A percentile compares a stretch with the other conserved stretches of the same genome.
These are phyloP conservation scores for Boechera divaricarpa DNA, from an alignment of 345 rosid species.

Conservation along the genomic window DNA sequence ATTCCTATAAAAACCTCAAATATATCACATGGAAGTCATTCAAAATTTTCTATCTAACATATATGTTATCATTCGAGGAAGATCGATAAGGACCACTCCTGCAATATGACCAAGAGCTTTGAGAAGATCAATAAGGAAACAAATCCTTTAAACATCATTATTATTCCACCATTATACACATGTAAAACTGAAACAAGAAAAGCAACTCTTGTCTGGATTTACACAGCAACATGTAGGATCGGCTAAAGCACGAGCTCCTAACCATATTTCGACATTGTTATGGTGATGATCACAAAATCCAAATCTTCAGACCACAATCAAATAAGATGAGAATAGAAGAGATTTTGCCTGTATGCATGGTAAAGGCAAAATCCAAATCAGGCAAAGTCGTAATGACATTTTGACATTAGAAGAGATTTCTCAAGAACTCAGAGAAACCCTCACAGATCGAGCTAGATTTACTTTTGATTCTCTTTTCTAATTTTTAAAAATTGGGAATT, in stretches of 20 bases:
- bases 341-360: too few species aligned
- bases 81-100: constrained; percentile 44
- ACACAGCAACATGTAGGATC: neutral
- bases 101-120: constrained; percentile 36
- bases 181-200: neutral
- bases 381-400: too few species aligned
- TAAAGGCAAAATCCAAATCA: too few species aligned
- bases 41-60: neutral
- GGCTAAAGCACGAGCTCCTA: neutral
- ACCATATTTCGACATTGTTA: neutral
- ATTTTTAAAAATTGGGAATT: too few species aligned
- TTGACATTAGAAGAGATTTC: too few species aligned
- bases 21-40: neutral
- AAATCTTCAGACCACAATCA: neutral
- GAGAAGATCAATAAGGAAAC: constrained; percentile 27
- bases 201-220: neutral
- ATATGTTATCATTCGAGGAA: neutral
- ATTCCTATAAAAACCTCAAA: neutral
- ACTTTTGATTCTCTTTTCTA: too few species aligned
- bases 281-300: neutral
- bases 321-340: neutral
- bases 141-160: constrained; percentile 1
- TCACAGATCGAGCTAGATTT: too few species aligned
- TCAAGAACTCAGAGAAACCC: too few species aligned
- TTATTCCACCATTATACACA: neutral